Evolutionary conservation across 768 basidiomycete genomes (phyloP), one percentile per base, ranked within the genome.

Genomic region (Xerocomus potaroensis): DNA sequence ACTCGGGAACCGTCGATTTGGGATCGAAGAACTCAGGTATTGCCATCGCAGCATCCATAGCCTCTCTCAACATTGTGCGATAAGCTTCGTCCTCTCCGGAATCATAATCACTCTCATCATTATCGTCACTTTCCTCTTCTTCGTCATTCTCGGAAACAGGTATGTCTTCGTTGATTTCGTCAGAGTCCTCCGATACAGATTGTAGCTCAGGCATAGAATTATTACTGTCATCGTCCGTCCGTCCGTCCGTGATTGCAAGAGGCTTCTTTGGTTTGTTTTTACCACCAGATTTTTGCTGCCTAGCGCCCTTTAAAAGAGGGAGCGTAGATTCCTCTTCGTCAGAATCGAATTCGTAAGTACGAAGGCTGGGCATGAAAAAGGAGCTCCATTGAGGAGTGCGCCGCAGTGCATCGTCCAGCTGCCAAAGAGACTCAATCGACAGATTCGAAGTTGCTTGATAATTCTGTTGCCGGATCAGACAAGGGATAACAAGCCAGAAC

Each of bases 51-150:
- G 75, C 69, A 49, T 87, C 80, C 84, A 89, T 86, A 4, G 87
- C 89, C 57, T 86, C 82, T 41, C 80, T 73, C 22, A 81, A 51
- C 67, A 82, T 61, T 26, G 79, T 78, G 16, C 81, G 69, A 23
- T 87, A 62, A 50, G 77, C 73, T 43, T 84, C 85, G 51, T 86
- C 86, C 48, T 83, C 77, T 37, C 86, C 87, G 4, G 78, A 77
- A 54, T 87, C 77, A 58, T 84, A 83, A 6, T 65, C 75, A 34
- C 66, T 74, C 37, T 72, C 74, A 12, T 71, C 68, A 14, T 65
- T 64, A 10, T 60, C 52, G 7, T 68, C 65, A 5, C 65, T 66
- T 21, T 69, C 38, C 15, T 26, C 67, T 23, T 66, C 64, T 9
- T 69, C 70, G 8, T 60, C 62, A 14, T 69, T 66, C 3, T 69